Evolutionary conservation across 768 basidiomycete species (phyloP).

Genomic region (Lentinus tigrinus): DNA sequence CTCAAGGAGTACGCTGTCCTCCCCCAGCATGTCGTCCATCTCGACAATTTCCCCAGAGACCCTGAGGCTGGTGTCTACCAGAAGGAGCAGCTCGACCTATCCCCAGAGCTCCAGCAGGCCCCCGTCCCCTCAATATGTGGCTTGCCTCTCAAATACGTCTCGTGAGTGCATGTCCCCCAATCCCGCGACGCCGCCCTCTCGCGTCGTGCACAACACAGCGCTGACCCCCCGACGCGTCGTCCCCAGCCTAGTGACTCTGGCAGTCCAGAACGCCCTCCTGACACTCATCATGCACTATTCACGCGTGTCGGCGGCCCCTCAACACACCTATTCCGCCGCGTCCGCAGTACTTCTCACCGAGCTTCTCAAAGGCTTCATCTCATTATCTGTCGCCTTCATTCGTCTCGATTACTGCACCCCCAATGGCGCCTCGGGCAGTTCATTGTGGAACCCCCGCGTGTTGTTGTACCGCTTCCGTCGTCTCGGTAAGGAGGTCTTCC

Average conservation of each 20-base stretch:
- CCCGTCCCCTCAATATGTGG: conserved; percentile 61
- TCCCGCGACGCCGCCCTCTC: conserved; percentile 5
- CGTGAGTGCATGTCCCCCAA: conserved; percentile 23
- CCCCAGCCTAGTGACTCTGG: conserved; percentile 75
- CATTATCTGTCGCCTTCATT: conserved; percentile 77
- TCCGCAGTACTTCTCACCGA: conserved; percentile 94
- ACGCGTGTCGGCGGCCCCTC: conserved; percentile 74
- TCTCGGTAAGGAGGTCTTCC: conserved; percentile 72
- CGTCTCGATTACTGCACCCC: conserved; percentile 46
- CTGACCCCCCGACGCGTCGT: background rate
- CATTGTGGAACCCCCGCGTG: conserved; percentile 35
- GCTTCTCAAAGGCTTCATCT: conserved; percentile 88
- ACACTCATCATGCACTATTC: conserved; percentile 98
- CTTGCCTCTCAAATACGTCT: conserved; percentile 73
- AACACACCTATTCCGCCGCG: conserved; percentile 85
- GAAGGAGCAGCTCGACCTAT: conserved; percentile 41
- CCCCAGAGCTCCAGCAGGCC: conserved; percentile 31
- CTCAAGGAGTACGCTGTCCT: conserved; percentile 20
- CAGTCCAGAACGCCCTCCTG: conserved; percentile 87
- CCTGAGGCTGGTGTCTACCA: conserved; percentile 21
- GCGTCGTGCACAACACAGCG: background rate
- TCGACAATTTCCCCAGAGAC: conserved; percentile 19
- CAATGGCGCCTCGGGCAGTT: conserved; percentile 28
- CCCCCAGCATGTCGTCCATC: conserved; percentile 21
- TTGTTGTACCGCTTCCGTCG: conserved; percentile 50